These are phyloP conservation scores for Talaromyces sp. DNA, from an alignment of 2,329 filamentous ascomycete genomes.

Conservation along the genomic window DNA sequence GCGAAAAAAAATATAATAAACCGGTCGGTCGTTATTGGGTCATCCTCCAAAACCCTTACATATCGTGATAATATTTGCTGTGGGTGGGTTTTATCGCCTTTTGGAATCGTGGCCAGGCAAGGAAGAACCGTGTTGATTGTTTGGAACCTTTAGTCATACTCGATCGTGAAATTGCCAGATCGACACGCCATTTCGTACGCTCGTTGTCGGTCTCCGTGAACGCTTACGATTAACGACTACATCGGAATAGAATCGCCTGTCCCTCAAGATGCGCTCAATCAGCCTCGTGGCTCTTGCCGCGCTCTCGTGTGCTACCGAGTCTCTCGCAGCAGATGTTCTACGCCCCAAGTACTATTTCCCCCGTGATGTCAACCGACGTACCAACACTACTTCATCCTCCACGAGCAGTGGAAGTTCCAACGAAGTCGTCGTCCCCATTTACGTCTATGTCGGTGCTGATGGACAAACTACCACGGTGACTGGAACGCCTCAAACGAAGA, in stretches of 20 bases:
- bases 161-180: constrained; percentile 10
- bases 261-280: constrained; percentile 32
- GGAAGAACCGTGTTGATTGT: constrained; percentile 1
- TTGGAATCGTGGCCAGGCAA: background rate
- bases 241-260: background rate
- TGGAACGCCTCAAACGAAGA: constrained; percentile 17
- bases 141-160: constrained; percentile 4
- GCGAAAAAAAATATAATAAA: background rate
- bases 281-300: constrained; percentile 33
- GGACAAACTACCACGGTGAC: constrained; percentile 20
- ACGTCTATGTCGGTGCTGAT: constrained; percentile 22
- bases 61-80: constrained; percentile 11
- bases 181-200: background rate
- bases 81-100: background rate
- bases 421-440: constrained; percentile 13
- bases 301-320: constrained; percentile 35
- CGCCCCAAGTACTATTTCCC: constrained; percentile 39
- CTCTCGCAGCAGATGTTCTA: constrained; percentile 28
- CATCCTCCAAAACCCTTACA: constrained; percentile 7
- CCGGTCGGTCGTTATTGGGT: background rate
- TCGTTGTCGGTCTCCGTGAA: background rate
- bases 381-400: constrained; percentile 17
- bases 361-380: constrained; percentile 33
- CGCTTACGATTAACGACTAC: constrained; percentile 8
- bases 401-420: constrained; percentile 10